phyloP scores from a whole-genome alignment of 495 filamentous ascomycete species.

The Xylaria flabelliformis region DNA sequence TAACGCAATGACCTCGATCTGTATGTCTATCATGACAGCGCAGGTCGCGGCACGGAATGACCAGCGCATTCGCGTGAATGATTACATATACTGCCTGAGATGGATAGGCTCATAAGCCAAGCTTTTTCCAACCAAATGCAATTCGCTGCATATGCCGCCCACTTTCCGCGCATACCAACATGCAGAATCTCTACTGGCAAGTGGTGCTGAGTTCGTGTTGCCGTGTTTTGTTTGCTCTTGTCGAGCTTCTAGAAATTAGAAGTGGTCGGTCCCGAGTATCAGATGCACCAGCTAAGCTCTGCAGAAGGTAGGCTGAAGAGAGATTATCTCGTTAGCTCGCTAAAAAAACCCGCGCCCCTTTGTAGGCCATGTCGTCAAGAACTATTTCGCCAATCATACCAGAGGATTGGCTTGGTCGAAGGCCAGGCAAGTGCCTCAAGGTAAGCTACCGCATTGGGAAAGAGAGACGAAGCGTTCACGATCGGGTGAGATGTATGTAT shows the following conservation, averaged over 20 bases:
- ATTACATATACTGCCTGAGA: not conserved
- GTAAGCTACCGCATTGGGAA: slow-evolving; percentile 17
- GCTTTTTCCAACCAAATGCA: slow-evolving; percentile 22
- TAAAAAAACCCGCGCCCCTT: slow-evolving; percentile 1
- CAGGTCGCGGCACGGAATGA: slow-evolving; percentile 12
- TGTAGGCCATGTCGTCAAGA: not conserved
- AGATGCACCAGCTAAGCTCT: slow-evolving; percentile 11
- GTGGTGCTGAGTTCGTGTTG: slow-evolving; percentile 4
- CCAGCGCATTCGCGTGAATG: not conserved
- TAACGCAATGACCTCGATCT: not conserved
- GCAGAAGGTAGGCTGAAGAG: not conserved
- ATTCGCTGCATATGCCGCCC: slow-evolving; percentile 23
- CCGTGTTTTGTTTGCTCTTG: not conserved
- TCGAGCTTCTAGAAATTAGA: not conserved
- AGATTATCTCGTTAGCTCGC: slow-evolving; percentile 5
- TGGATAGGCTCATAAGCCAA: slow-evolving; percentile 19
- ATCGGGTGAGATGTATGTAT: not conserved
- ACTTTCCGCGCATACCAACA: slow-evolving; percentile 13
- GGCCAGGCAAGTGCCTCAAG: not conserved
- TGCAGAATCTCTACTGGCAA: slow-evolving; percentile 15
- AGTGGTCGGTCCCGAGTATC: slow-evolving; percentile 27
- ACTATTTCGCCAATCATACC: slow-evolving; percentile 14
- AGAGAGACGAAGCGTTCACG: slow-evolving; percentile 1
- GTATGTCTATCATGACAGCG: not conserved
- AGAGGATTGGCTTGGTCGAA: slow-evolving; percentile 6